Percentiles rank a stretch among this genome's conserved stretches.
phyloP scores from a whole-genome alignment of 2,329 filamentous ascomycete genomes.

The Lithohypha guttulata region DNA sequence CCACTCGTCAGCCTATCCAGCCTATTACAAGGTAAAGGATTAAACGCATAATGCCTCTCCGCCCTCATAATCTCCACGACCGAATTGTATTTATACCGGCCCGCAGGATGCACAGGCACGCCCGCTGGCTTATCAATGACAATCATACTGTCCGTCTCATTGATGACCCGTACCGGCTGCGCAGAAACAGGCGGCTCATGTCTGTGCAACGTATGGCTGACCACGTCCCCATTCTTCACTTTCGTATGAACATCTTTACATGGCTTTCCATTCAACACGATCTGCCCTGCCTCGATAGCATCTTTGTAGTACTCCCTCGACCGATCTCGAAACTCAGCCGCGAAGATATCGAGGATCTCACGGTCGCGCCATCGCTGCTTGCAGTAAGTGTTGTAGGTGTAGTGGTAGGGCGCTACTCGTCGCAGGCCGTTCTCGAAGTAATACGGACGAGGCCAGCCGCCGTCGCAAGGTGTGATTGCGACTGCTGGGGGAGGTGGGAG shows the following conservation, averaged over 20 bases:
- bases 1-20: conserved; percentile 88
- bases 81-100: conserved; percentile 91
- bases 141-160: conserved; percentile 86
- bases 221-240: conserved; percentile 77
- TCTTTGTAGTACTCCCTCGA: conserved; percentile 71
- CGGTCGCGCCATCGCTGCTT: conserved; percentile 87
- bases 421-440: conserved; percentile 73
- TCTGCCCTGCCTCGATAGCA: conserved; percentile 68
- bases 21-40: conserved; percentile 72
- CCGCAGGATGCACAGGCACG: conserved; percentile 88
- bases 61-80: conserved; percentile 86
- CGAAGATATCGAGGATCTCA: conserved; percentile 74
- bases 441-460: conserved; percentile 61
- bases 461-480: conserved; percentile 26
- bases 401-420: conserved; percentile 77
- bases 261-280: conserved; percentile 66
- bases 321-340: conserved; percentile 82
- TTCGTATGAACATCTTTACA: conserved; percentile 56
- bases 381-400: conserved; percentile 87
- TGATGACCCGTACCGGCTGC: conserved; percentile 67
- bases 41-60: conserved; percentile 50
- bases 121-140: conserved; percentile 96
- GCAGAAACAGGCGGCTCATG: conserved; percentile 90
- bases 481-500: conserved; percentile 15
- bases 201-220: conserved; percentile 87